phyloP scores from a whole-genome alignment of 768 basidiomycete genomes.

The Podaxis sp. region DNA sequence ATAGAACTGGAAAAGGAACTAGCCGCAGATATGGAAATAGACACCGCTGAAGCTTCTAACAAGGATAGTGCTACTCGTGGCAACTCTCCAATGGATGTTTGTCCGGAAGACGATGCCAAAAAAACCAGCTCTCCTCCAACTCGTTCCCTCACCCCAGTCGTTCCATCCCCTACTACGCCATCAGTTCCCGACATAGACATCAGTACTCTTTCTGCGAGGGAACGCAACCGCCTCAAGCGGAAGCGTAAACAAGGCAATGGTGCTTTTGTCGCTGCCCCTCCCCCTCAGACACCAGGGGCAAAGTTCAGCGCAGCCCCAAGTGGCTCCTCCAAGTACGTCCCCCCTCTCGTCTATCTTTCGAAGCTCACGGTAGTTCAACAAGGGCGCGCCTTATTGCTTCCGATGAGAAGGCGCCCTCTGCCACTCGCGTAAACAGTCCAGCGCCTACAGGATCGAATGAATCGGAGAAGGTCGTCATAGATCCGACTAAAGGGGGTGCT shows the following conservation, averaged over 20 bases:
- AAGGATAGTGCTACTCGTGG: conserved; percentile 6
- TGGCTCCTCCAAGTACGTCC: conserved; percentile 56
- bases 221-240: conserved; percentile 90
- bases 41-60: conserved; percentile 31
- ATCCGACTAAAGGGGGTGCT: conserved; percentile 83
- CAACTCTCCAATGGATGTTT: conserved; percentile 33
- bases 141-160: conserved; percentile 48
- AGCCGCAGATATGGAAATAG: conserved; percentile 53
- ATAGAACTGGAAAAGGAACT: conserved; percentile 88
- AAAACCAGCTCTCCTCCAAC: conserved; percentile 39
- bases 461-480: conserved; percentile 69
- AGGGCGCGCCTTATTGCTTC: conserved; percentile 76
- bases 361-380: neutral
- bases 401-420: conserved; percentile 51
- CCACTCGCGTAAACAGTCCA: conserved; percentile 62
- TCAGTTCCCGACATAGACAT: conserved; percentile 46
- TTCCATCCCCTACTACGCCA: conserved; percentile 47
- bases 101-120: conserved; percentile 36
- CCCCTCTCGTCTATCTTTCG: neutral
- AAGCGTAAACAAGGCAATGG: conserved; percentile 88
- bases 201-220: conserved; percentile 78
- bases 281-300: conserved; percentile 55
- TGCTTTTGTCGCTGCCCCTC: conserved; percentile 77
- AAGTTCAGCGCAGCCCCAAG: conserved; percentile 62
- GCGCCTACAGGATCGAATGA: conserved; percentile 41